Base-by-base conservation (phyloP, 352 stramenopile species). In the Pythium biforme region DNA sequence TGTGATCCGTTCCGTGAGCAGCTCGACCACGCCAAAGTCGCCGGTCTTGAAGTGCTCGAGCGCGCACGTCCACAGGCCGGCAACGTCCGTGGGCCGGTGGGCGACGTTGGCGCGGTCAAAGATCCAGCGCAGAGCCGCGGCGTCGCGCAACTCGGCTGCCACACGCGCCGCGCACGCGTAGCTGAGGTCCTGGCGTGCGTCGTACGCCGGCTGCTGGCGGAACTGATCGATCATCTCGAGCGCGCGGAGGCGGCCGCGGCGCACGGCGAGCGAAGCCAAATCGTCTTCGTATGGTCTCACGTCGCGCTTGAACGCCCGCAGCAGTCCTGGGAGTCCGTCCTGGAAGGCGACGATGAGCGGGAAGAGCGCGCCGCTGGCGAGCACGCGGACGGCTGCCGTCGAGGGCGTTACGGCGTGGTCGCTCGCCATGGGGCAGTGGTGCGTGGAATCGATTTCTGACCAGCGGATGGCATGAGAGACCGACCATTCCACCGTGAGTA, bases 261-360 rank as follows among this genome's bases (percentile, higher is more conserved):
- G 33, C 6, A 29, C 47, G 20, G 47, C 47, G 26, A 31, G 27
- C 29, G 29, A 19, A 19, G 49, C 25, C 19, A 41, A n/a, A 14
- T 55, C 49, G 19, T 55, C 27, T 12, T 26, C n/a, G 19, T 34
- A 20, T 5, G 23, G 25, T 8, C n/a, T 23, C 7, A 25, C 29
- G n/a, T 55, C 49, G 17, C 49, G 29, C 49, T 55, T 55, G 49
- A 55, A 29, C 17, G 27, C 29, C 3, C 29, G 19, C n/a, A 55
- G 19, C 1, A 55, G 49, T 1, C 29, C 49, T 0, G 49, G 49
- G 4, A 45, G 29, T 3, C 27, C 49, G 49, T 45, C n/a, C n/a
- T 55, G 49, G 49, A 55, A 55, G 29, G 27, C 25, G 29, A 55
- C 49, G 49, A 54, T 54, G 8, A 19, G 47, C 22, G 20, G 27